Base-by-base conservation (phyloP, 2,329 filamentous ascomycete genomes). In the Diplodia mutila region DNA sequence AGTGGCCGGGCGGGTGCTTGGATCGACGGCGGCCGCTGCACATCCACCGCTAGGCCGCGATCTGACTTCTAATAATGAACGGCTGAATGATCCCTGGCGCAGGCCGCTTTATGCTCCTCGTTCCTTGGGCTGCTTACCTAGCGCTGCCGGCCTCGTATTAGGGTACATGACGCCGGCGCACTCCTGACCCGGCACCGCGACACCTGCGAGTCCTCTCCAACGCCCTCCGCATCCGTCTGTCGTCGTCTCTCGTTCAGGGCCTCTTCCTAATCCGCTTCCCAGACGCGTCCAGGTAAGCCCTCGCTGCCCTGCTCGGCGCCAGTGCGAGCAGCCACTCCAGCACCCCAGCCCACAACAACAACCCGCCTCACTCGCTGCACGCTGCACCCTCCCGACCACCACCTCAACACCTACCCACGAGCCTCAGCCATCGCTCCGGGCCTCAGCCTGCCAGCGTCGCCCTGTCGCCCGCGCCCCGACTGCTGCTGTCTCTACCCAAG, bases 131-230 rank as follows among this genome's bases (percentile, higher is more conserved):
- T 61, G 66, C 55, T 63, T 54, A 67, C 66, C 66, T 67, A 67
- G 66, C 66, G 66, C 55, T 67, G 66, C 66, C 66, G 66, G 66
- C 66, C 66, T 67, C 66, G 66, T 67, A 67, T 67, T 67, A 67
- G 65, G 52, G 51, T 53, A 57, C 54, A 55, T 55, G 51, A 57
- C 34, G 34, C 34, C 34, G 34, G 34, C 34, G 39, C 42, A 67
- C 66, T 67, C 66, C 66, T 67, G 66, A 67, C 65, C 65, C 65
- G 64, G 64, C 39, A 49, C 53, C 42, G 54, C 61, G 59, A 63
- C 59, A 49, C 29, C 59, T 63, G 42, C 51, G 32, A 53, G 61
- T 42, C 49, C 29, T 51, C 57, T 54, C 61, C 25, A 61, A 53
- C 61, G 23, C 59, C 61, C 46, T 65, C 49, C 37, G 61, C 61